Percentiles rank a stretch among this genome's conserved stretches.
phyloP scores from a whole-genome alignment of 257 asterid genomes.

The Verbena officinalis region DNA sequence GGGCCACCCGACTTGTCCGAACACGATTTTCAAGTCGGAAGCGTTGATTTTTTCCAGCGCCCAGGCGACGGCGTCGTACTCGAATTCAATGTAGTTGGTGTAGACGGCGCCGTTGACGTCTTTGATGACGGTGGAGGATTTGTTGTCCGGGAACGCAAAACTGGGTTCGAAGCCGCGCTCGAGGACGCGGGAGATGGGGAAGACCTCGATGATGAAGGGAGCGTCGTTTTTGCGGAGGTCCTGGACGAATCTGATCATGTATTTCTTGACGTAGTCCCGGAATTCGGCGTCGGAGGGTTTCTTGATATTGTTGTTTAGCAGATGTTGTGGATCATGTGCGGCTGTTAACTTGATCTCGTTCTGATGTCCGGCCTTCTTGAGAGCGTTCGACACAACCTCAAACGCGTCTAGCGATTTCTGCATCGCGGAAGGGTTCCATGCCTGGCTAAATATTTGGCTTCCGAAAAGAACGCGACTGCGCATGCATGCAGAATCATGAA shows the following conservation, averaged over 20 bases:
- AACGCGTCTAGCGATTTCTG: background rate
- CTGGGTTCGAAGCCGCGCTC: background rate
- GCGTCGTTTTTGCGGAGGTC: background rate
- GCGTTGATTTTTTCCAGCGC: constrained; percentile 37
- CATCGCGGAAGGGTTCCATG: fast-evolving
- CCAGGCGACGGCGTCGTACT: constrained; percentile 36
- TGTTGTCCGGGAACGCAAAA: constrained; percentile 38
- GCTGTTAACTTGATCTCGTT: constrained; percentile 22
- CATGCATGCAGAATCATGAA: constrained; percentile 16
- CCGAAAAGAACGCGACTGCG: constrained; percentile 21
- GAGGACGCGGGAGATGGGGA: constrained; percentile 7
- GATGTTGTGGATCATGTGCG: background rate
- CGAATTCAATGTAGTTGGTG: constrained; percentile 36
- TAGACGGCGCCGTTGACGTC: constrained; percentile 35
- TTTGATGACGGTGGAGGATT: background rate
- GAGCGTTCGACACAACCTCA: constrained; percentile 5
- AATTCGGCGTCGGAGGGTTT: constrained; percentile 54
- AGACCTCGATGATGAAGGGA: constrained; percentile 19
- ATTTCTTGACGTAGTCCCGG: constrained; percentile 14
- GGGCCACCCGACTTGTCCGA: constrained; percentile 51
- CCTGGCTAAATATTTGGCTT: background rate
- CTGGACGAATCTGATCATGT: background rate
- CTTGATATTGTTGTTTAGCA: background rate
- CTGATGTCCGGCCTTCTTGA: constrained; percentile 6
- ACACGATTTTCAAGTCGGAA: constrained; percentile 9